Conservation (phyloP, 768 basidiomycete species). For the Paxillus ammoniavirescens region DNA sequence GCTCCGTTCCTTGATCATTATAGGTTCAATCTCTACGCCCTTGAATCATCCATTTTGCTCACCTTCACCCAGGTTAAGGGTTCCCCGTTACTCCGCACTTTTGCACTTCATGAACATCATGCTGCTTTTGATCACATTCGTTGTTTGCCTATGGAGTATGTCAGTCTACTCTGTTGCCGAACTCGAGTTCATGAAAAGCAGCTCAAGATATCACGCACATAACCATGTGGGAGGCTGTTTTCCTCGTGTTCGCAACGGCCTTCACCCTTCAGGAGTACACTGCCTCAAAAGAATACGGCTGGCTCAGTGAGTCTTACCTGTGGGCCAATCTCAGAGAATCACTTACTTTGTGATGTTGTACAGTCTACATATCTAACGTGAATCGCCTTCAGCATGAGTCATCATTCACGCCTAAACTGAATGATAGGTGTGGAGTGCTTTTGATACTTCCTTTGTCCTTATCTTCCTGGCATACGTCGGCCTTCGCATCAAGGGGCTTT, state of each 20-base stretch:
- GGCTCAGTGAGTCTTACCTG: conserved; percentile 65
- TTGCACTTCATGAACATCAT: conserved; percentile 80
- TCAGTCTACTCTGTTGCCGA: background rate
- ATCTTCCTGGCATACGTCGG: conserved; percentile 68
- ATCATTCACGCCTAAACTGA: conserved; percentile 1
- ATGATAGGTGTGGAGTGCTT: conserved; percentile 84
- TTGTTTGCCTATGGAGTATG: conserved; percentile 75
- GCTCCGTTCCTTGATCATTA: conserved; percentile 85
- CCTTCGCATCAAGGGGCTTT: conserved; percentile 64
- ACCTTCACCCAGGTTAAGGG: conserved; percentile 55
- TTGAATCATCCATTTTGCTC: conserved; percentile 1
- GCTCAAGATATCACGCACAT: conserved; percentile 53
- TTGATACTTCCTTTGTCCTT: conserved; percentile 73
- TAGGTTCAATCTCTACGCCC: conserved; percentile 38
- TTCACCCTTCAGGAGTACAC: conserved; percentile 89
- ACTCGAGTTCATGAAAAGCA: conserved; percentile 27
- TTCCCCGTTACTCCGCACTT: conserved; percentile 76
- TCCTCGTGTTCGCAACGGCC: conserved; percentile 73
- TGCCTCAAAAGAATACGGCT: conserved; percentile 82
- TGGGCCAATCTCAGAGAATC: background rate
- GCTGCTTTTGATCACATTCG: conserved; percentile 63
- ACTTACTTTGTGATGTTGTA: background rate
- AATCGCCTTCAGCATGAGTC: conserved; percentile 9
- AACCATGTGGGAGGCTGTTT: conserved; percentile 65
- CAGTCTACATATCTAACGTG: conserved; percentile 85